phyloP scores from a whole-genome alignment of 305 asterid species.

The Solanum hybrid region DNA sequence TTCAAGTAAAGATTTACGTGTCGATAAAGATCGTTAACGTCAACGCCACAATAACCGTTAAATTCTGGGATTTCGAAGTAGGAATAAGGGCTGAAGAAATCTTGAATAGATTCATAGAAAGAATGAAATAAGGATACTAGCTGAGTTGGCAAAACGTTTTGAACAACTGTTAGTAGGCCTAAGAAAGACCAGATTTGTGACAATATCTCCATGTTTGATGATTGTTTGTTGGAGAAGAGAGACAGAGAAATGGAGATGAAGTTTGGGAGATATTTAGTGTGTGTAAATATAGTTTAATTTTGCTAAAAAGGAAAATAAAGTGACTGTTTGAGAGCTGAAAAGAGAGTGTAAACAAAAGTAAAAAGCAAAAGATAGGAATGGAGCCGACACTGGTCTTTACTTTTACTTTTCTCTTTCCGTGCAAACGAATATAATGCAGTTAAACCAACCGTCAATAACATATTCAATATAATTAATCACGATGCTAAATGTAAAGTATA shows the following conservation, averaged over 20 bases:
- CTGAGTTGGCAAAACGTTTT: constrained; percentile 42
- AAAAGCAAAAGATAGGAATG: constrained; percentile 16
- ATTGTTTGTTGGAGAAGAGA: background rate
- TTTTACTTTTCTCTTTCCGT: background rate
- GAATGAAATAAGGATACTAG: constrained; percentile 29
- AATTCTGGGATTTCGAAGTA: constrained; percentile 49
- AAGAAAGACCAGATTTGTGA: constrained; percentile 50
- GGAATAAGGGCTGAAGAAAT: constrained; percentile 29
- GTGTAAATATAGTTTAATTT: background rate
- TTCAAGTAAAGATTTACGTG: constrained; percentile 36
- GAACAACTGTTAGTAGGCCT: constrained; percentile 38
- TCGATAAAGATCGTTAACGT: constrained; percentile 52
- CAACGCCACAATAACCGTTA: constrained; percentile 44
- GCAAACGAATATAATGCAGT: background rate
- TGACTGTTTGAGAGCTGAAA: constrained; percentile 13
- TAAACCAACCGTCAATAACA: background rate
- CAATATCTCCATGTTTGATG: constrained; percentile 30
- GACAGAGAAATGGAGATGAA: background rate
- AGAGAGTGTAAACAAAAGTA: constrained; percentile 9
- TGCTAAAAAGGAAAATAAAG: constrained; percentile 6
- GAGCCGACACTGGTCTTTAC: constrained; percentile 5
- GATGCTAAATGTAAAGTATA: no score
- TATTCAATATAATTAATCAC: no score
- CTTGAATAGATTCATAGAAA: constrained; percentile 33
- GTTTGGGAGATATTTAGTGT: background rate